Conservation (phyloP, 2,329 filamentous ascomycete genomes). For the Diplodia corticola region DNA sequence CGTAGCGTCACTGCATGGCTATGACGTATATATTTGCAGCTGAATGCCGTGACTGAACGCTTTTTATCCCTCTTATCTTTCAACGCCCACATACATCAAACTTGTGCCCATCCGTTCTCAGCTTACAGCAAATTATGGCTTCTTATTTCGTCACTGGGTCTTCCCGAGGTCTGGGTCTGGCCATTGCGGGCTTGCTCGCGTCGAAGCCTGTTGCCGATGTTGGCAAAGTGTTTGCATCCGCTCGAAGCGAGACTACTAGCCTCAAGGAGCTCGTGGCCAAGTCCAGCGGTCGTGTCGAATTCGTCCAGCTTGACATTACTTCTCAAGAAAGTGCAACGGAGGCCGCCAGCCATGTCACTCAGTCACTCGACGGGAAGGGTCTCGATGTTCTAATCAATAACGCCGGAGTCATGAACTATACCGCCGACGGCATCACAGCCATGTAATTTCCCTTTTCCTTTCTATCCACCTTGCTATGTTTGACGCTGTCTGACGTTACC, state of each 20-base stretch:
- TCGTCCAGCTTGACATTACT: conserved; percentile 47
- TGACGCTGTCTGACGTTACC: background rate
- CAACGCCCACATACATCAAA: background rate
- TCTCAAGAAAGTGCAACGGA: conserved; percentile 39
- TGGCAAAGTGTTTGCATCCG: conserved; percentile 44
- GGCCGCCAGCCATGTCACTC: conserved; percentile 37
- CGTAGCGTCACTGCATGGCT: too few species aligned
- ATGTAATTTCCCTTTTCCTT: background rate
- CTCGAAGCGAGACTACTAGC: conserved; percentile 38
- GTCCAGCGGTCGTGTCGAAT: conserved; percentile 27
- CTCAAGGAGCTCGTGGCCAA: conserved; percentile 39
- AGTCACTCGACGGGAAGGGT: background rate
- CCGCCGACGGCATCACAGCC: background rate
- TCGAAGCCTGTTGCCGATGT: conserved; percentile 30
- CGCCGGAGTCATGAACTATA: conserved; percentile 6
- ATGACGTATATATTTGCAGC: too few species aligned
- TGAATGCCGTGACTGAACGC: background rate
- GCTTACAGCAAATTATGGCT: conserved; percentile 29
- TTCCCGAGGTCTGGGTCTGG: conserved; percentile 40
- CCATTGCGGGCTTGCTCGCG: conserved; percentile 36
- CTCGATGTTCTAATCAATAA: conserved; percentile 16
- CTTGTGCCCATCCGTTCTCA: background rate
- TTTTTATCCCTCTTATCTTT: background rate
- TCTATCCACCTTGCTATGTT: background rate
- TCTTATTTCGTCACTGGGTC: conserved; percentile 40